Evolutionary conservation across 345 rosid species (phyloP).

Genomic region (Pistacia vera): DNA sequence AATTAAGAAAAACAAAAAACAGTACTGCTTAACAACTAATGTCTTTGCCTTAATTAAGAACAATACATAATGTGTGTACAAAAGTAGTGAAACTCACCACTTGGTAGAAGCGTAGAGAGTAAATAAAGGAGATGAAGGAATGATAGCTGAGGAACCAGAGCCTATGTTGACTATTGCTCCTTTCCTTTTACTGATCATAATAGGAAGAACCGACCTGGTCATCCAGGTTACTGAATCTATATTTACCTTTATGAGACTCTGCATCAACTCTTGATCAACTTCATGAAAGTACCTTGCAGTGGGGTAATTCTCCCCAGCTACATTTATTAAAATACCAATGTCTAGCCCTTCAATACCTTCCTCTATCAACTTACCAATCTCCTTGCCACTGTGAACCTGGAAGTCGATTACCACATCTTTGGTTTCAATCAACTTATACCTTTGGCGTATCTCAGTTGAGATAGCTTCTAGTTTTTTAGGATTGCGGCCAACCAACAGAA

Average conservation of each 20-base stretch:
- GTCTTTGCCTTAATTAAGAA: too few relatives aligned
- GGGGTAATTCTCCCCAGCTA: conserved; percentile 79
- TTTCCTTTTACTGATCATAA: conserved; percentile 65
- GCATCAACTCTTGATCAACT: conserved; percentile 71
- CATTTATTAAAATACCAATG: conserved; percentile 78
- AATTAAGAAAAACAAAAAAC: too few relatives aligned
- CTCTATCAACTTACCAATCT: conserved; percentile 33
- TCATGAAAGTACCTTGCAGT: conserved; percentile 79
- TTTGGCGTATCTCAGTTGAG: conserved; percentile 38
- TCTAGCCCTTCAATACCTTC: conserved; percentile 56
- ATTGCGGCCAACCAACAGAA: conserved; percentile 70
- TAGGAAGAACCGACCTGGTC: conserved; percentile 54
- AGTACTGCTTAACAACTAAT: background rate
- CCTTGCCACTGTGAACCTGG: conserved; percentile 17
- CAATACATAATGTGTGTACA: background rate
- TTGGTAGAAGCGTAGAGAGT: conserved; percentile 89
- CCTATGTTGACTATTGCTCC: conserved; percentile 87
- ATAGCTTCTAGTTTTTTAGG: conserved; percentile 46
- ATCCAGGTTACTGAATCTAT: conserved; percentile 60
- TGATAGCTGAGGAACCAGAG: conserved; percentile 76
- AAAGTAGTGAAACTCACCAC: conserved; percentile 50
- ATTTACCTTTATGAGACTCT: conserved; percentile 65
- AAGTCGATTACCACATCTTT: conserved; percentile 62
- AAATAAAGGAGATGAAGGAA: conserved; percentile 92
- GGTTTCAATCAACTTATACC: conserved; percentile 22